phyloP scores from a whole-genome alignment of 2,329 filamentous ascomycete genomes.

The Trichoderma hamatum region DNA sequence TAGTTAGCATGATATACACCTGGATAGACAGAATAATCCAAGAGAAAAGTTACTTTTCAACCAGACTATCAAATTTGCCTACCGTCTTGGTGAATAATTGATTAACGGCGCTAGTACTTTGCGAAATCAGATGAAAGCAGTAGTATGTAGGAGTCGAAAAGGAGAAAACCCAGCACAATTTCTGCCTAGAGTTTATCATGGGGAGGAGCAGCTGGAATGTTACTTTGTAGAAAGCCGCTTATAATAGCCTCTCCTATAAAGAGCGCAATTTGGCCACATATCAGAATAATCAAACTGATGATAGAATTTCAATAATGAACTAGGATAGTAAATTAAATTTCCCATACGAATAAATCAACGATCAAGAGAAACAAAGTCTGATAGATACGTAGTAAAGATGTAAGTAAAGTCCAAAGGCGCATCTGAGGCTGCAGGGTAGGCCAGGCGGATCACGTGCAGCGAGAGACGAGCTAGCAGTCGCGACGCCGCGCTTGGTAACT shows the following conservation, averaged over 20 bases:
- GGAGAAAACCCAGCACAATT: background rate
- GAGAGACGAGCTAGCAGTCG: constrained; percentile 31
- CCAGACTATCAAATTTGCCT: background rate
- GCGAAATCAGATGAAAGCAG: background rate
- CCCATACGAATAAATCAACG: background rate
- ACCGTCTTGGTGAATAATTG: background rate
- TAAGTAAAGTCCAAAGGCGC: background rate
- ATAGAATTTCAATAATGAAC: background rate
- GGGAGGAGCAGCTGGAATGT: background rate
- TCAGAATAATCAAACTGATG: background rate
- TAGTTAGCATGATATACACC: background rate
- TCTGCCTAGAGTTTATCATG: background rate
- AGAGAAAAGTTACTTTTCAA: background rate
- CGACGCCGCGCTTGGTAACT: constrained; percentile 35
- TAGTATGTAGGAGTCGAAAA: background rate
- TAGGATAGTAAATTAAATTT: background rate
- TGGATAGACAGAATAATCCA: background rate
- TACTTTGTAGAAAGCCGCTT: background rate
- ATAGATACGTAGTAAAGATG: background rate
- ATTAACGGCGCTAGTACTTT: background rate
- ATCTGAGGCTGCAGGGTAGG: constrained; percentile 28
- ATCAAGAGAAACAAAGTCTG: background rate
- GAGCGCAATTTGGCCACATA: background rate
- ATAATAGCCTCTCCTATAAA: background rate
- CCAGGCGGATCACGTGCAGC: constrained; percentile 36